Conservation (phyloP, 306 rosid species). For the Quercus ilex region DNA sequence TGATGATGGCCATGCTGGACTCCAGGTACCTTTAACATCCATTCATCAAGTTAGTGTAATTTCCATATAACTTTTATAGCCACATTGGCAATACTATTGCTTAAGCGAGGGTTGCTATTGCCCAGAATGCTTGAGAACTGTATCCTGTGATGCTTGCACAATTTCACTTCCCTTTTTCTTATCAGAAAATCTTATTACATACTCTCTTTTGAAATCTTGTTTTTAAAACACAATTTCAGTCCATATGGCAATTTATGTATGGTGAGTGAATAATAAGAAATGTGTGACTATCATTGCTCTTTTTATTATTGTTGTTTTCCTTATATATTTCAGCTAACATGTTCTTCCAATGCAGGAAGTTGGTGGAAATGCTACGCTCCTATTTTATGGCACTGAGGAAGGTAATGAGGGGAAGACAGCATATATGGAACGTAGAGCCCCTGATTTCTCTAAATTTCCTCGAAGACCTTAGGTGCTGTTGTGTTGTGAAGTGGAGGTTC, state of each 20-base stretch:
- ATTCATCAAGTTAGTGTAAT: not conserved
- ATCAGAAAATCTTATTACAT: too few species aligned
- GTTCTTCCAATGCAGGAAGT: constrained; percentile 42
- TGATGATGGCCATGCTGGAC: constrained; percentile 89
- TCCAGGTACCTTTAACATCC: constrained; percentile 52
- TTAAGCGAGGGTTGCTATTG: too few species aligned
- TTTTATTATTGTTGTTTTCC: not conserved
- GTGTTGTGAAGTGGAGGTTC: not conserved
- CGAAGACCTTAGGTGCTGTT: constrained; percentile 40
- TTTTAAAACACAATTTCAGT: too few species aligned
- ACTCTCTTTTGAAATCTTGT: too few species aligned
- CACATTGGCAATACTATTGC: not conserved
- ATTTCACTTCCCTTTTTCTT: not conserved
- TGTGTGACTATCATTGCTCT: too few species aligned
- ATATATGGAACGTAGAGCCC: too few species aligned
- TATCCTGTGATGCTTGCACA: too few species aligned
- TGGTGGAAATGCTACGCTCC: constrained; percentile 75
- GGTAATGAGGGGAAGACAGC: too few species aligned
- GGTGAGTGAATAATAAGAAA: too few species aligned
- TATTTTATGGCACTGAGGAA: constrained; percentile 15
- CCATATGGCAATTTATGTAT: too few species aligned
- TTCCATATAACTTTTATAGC: not conserved
- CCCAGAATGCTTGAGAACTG: too few species aligned
- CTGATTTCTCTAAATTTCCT: constrained; percentile 12
- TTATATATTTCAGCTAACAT: not conserved